Conservation (phyloP, 441 rosid genomes). For the Geranium incanum region DNA sequence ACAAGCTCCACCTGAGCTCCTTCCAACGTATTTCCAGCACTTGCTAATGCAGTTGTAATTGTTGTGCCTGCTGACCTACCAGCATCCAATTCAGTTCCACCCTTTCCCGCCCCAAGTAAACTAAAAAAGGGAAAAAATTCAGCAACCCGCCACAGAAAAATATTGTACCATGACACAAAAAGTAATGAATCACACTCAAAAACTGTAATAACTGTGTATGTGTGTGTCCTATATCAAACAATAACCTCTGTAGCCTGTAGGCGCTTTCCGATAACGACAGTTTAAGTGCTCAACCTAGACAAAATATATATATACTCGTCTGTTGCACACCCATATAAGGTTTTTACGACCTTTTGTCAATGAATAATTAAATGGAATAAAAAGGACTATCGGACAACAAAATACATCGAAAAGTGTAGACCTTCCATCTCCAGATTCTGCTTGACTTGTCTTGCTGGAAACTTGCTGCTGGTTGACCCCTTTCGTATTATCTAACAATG, state of each 20-base stretch:
- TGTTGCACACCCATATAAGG: neutral
- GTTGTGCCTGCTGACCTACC: conserved; percentile 37
- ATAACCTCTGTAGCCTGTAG: neutral
- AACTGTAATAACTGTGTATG: no score
- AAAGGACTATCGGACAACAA: conserved; percentile 9
- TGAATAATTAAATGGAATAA: conserved; percentile 5
- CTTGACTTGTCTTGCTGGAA: conserved; percentile 33
- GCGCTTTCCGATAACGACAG: no score
- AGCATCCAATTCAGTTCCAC: conserved; percentile 38
- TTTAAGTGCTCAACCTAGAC: neutral
- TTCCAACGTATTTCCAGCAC: conserved; percentile 78
- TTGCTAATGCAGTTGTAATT: conserved; percentile 62
- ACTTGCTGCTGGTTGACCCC: conserved; percentile 32
- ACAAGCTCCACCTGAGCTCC: conserved; percentile 83
- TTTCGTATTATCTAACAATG: conserved; percentile 46
- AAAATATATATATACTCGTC: neutral
- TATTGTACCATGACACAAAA: no score
- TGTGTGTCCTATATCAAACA: no score
- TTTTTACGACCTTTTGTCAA: neutral
- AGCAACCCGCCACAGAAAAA: neutral
- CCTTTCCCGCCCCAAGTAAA: conserved; percentile 39
- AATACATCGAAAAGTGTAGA: conserved; percentile 23
- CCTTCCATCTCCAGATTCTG: conserved; percentile 56
- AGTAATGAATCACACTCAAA: no score
- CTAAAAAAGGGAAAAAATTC: conserved; percentile 29